Conservation (phyloP, 108 stramenopile genomes). For the Parietichytrium sp. region DNA sequence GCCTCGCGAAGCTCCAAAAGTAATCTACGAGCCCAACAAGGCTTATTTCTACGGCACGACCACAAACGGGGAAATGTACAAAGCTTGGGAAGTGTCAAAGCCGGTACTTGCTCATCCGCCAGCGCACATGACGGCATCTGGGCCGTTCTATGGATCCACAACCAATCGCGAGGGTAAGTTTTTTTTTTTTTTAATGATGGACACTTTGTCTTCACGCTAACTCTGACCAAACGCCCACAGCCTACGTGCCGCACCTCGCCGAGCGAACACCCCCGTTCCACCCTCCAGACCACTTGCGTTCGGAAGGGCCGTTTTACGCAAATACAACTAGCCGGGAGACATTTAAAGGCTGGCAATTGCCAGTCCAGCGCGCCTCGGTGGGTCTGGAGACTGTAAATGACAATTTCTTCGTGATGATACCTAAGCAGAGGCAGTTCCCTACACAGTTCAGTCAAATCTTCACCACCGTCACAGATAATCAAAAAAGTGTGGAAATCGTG, state of each 20-base stretch:
- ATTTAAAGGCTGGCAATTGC: slow-evolving; percentile 9
- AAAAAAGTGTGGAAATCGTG: not conserved
- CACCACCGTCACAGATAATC: slow-evolving; percentile 21
- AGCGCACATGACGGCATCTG: too few species aligned
- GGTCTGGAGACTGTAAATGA: slow-evolving; percentile 34
- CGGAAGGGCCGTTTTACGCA: not conserved
- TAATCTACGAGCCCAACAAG: slow-evolving; percentile 25
- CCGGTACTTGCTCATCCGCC: too few species aligned
- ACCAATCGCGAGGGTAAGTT: too few species aligned
- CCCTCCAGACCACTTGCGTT: not conserved
- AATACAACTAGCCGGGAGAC: not conserved
- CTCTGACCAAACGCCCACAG: too few species aligned
- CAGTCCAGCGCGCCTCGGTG: not conserved
- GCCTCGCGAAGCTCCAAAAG: not conserved
- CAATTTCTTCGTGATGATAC: not conserved
- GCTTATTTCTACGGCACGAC: not conserved
- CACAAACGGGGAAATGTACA: not conserved
- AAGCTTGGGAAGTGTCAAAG: too few species aligned
- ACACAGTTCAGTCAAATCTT: slow-evolving; percentile 5
- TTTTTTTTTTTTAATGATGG: too few species aligned
- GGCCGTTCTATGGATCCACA: too few species aligned
- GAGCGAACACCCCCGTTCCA: not conserved
- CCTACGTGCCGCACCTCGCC: too few species aligned
- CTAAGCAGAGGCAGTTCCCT: not conserved
- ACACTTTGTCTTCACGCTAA: too few species aligned